Conservation (phyloP, 768 basidiomycete genomes). For the Pisolithus albus region DNA sequence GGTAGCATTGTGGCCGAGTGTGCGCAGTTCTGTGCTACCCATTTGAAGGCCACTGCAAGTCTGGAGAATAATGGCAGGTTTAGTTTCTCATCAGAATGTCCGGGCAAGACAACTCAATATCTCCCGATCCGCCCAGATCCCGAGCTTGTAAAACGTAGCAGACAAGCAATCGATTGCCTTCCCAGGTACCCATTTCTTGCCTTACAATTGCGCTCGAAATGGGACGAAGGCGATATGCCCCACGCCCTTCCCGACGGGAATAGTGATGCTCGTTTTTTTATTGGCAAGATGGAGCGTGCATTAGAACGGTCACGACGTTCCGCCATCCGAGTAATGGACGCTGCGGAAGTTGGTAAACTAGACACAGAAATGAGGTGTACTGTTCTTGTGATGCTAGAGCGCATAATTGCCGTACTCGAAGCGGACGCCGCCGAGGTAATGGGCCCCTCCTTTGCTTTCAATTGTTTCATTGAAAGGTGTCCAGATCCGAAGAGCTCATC, state of each 20-base stretch:
- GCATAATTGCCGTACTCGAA: conserved; percentile 29
- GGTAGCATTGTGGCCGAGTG: conserved; percentile 27
- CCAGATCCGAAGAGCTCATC: conserved; percentile 4
- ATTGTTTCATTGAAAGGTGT: not conserved
- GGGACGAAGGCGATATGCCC: not conserved
- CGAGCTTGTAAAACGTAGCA: conserved; percentile 14
- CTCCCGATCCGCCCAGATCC: conserved; percentile 4
- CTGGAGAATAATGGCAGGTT: conserved; percentile 18
- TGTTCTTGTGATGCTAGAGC: conserved; percentile 30
- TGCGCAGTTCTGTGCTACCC: conserved; percentile 34
- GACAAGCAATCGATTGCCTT: conserved; percentile 14
- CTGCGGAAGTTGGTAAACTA: conserved; percentile 4
- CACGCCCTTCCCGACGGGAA: not conserved
- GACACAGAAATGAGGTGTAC: conserved; percentile 3
- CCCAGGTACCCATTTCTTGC: conserved; percentile 14
- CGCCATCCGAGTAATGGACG: conserved; percentile 43
- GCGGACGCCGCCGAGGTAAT: conserved; percentile 26
- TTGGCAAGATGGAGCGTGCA: conserved; percentile 52
- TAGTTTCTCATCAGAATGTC: not conserved
- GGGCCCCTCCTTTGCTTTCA: not conserved
- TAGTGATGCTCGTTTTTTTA: conserved; percentile 26
- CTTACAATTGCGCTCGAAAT: conserved; percentile 8
- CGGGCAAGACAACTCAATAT: not conserved
- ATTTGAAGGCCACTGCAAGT: conserved; percentile 40
- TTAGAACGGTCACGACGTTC: conserved; percentile 52